Evolutionary conservation across 192 early-diverging fungal genomes (phyloP), one percentile per base, ranked within the genome.

Genomic region (Dissophora ornata): DNA sequence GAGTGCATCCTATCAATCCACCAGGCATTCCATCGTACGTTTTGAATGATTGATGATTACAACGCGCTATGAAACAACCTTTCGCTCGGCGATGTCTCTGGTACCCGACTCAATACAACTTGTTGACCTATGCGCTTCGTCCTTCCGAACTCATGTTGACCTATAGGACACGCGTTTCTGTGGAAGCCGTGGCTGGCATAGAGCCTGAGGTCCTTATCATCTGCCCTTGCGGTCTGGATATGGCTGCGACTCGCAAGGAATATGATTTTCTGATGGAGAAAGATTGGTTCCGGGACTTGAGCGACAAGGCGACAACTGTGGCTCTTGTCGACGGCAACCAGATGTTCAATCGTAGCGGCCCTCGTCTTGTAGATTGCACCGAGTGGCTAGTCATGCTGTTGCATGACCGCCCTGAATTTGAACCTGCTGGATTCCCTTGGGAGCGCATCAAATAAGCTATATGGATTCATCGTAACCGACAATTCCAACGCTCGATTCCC

Each of bases 311-410:
- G 18, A 61, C 57, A 1, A 83, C 67, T 0, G 54, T 86, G 10
- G 82, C 69, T 11, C 41, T 86, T 1, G 83, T 86, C 24, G 84
- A 86, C 36, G 84, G 84, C 11, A 86, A 86, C 57, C 82, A 84
- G 55, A 85, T 85, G 84, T 85, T 85, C 56, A 85, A 85, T 50
- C 80, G 84, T 15, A 80, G 82, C 41, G 84, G 84, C 19, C 84
- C 84, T 30, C 81, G 84, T 63, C 60, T 75, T 13, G 57, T 59
- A 67, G 57, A 67, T 41, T 78, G 66, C 28, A 65, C 67, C 50
- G 71, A 86, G 65, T 86, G 79, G 57, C 65, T 86, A 8, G 80
- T 82, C 1, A 79, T 77, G 48, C 62, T 80, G 45, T 41, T 86
- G 29, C 81, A 84, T 52, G 57, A 81, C 44, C 56, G 66, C 25